Percentiles rank a stretch among this genome's conserved stretches.
Evolutionary conservation across 1,284 basidiomycete genomes (phyloP).

Genomic region (Rhodotorula sp.): DNA sequence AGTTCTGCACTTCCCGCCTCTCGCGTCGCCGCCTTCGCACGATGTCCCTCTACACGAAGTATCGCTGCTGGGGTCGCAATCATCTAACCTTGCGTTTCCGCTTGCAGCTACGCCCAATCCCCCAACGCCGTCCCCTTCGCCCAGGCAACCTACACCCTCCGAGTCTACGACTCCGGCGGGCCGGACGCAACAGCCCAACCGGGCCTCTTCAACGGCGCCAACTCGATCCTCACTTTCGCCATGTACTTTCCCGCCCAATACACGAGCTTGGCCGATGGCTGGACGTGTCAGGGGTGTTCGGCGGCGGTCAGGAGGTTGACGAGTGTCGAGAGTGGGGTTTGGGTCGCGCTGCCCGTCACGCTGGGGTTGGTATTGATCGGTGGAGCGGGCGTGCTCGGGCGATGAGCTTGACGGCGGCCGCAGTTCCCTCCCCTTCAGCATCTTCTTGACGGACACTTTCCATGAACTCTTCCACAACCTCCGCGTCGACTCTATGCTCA

Average conservation of each 20-base stretch:
- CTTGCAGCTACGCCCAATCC: conserved; percentile 60
- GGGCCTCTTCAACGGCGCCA: conserved; percentile 66
- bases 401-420: conserved; percentile 3
- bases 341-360: conserved; percentile 35
- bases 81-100: too few relatives aligned
- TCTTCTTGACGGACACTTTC: not conserved
- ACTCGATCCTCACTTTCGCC: conserved; percentile 71
- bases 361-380: conserved; percentile 36
- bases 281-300: conserved; percentile 37
- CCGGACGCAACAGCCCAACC: conserved; percentile 59
- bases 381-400: conserved; percentile 34
- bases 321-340: conserved; percentile 1
- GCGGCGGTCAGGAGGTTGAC: conserved; percentile 9
- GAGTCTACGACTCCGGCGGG: conserved; percentile 76
- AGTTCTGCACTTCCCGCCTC: not conserved
- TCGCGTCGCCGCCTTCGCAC: not conserved
- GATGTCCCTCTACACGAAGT: not conserved
- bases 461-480: not conserved
- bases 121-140: conserved; percentile 67
- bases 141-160: conserved; percentile 70
- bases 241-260: conserved; percentile 79
- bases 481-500: too few relatives aligned
- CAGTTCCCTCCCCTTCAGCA: not conserved
- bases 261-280: conserved; percentile 60
- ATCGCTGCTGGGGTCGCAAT: too few relatives aligned